Conservation (phyloP, 345 rosid genomes). For the Lepidium aucheri region DNA sequence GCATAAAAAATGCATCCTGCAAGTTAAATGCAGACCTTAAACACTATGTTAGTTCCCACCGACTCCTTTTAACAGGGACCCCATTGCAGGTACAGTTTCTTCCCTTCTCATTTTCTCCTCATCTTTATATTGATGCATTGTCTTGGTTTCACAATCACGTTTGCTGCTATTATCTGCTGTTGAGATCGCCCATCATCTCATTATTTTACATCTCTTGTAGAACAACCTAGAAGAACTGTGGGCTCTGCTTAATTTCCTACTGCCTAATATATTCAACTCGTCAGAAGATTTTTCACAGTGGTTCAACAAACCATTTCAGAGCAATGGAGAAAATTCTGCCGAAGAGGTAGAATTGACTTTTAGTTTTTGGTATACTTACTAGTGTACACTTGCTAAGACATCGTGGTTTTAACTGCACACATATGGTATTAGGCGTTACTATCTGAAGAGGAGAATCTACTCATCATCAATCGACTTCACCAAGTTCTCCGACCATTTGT, state of each 20-base stretch:
- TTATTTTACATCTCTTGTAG: slow-evolving; percentile 31
- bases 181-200: not conserved
- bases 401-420: not conserved
- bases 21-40: slow-evolving; percentile 81
- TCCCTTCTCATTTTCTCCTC: not conserved
- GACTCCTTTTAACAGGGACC: slow-evolving; percentile 82
- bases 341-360: slow-evolving; percentile 49
- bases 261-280: slow-evolving; percentile 91
- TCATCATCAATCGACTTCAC: slow-evolving; percentile 88
- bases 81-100: slow-evolving; percentile 62
- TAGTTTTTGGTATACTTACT: not conserved
- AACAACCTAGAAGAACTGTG: slow-evolving; percentile 90
- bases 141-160: not conserved
- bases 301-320: slow-evolving; percentile 94
- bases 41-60: slow-evolving; percentile 72
- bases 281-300: slow-evolving; percentile 96
- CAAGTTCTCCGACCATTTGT: slow-evolving; percentile 98
- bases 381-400: slow-evolving; percentile 1
- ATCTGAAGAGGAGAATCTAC: slow-evolving; percentile 90
- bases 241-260: slow-evolving; percentile 84
- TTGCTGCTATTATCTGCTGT: slow-evolving; percentile 2
- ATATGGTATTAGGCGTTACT: slow-evolving; percentile 54
- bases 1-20: slow-evolving; percentile 95
- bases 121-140: not conserved
- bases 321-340: slow-evolving; percentile 78